Percentiles rank a stretch among this genome's conserved stretches.
phyloP scores from a whole-genome alignment of 768 basidiomycete genomes.

The Leucocoprinus leucothites region DNA sequence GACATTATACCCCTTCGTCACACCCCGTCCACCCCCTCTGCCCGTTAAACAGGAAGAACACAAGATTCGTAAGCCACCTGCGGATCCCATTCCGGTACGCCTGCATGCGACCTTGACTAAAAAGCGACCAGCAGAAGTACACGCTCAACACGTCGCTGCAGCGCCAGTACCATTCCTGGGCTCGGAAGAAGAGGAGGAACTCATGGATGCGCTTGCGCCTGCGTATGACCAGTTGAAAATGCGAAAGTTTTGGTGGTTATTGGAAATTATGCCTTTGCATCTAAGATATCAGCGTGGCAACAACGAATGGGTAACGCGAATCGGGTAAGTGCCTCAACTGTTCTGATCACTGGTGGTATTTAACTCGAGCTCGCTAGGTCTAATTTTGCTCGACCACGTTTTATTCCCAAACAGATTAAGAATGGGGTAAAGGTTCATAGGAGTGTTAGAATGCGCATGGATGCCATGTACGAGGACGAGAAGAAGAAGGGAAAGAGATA shows the following conservation, averaged over 20 bases:
- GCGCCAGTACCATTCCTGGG: slow-evolving; percentile 20
- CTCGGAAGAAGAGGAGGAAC: slow-evolving; percentile 61
- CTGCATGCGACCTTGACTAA: slow-evolving; percentile 19
- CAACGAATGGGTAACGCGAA: slow-evolving; percentile 32
- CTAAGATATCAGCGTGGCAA: slow-evolving; percentile 36
- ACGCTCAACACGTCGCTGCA: slow-evolving; percentile 11
- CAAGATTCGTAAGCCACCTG: slow-evolving; percentile 23
- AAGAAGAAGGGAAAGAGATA: slow-evolving; percentile 27
- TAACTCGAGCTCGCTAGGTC: slow-evolving; percentile 21
- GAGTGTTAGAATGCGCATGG: slow-evolving; percentile 51
- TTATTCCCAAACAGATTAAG: slow-evolving; percentile 39
- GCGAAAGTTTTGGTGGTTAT: slow-evolving; percentile 57
- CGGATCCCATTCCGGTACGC: slow-evolving; percentile 22
- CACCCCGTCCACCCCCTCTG: slow-evolving; percentile 33
- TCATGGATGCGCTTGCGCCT: slow-evolving; percentile 53
- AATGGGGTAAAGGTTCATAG: slow-evolving; percentile 46
- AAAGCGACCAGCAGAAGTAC: slow-evolving; percentile 17
- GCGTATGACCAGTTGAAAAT: slow-evolving; percentile 57
- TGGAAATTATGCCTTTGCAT: slow-evolving; percentile 53
- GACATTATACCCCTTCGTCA: slow-evolving; percentile 41
- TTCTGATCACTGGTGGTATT: background rate
- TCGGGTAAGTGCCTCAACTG: slow-evolving; percentile 25
- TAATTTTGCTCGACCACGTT: slow-evolving; percentile 33
- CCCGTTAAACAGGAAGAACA: slow-evolving; percentile 17
- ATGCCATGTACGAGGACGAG: slow-evolving; percentile 39